A percentile compares a stretch with the other conserved stretches of the same genome.
phyloP scores from a whole-genome alignment of 768 basidiomycete genomes.

The Panus rudis region DNA sequence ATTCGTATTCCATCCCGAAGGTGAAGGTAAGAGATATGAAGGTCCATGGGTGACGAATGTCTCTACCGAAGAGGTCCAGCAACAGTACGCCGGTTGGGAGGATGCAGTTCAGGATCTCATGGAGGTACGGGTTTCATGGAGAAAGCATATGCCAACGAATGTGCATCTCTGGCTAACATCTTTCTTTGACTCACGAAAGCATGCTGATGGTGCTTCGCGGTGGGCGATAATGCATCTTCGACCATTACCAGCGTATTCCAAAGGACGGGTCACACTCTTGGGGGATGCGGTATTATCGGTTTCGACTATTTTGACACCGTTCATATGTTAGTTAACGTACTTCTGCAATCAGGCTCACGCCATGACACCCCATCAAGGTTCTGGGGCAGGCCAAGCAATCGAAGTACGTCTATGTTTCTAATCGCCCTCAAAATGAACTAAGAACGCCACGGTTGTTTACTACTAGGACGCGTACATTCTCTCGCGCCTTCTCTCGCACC shows the following conservation, averaged over 20 bases:
- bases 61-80: conserved; percentile 12
- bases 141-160: not conserved
- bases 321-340: not conserved
- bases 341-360: conserved; percentile 9
- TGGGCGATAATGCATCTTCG: conserved; percentile 20
- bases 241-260: conserved; percentile 17
- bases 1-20: conserved; percentile 12
- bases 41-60: conserved; percentile 15
- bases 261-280: conserved; percentile 18
- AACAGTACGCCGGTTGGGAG: conserved; percentile 16
- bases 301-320: not conserved
- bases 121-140: conserved; percentile 9
- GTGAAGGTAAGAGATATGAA: conserved; percentile 13
- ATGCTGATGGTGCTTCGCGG: conserved; percentile 7
- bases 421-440: not conserved
- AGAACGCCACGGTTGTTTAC: not conserved
- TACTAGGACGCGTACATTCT: conserved; percentile 25
- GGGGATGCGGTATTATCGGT: conserved; percentile 21
- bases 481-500: conserved; percentile 22
- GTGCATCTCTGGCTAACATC: not conserved
- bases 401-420: conserved; percentile 2
- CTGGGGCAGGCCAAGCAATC: conserved; percentile 13
- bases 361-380: conserved; percentile 12
- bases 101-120: conserved; percentile 13
- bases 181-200: conserved; percentile 6